Conservation (phyloP, 768 basidiomycete genomes). For the Lyophyllum decastes region DNA sequence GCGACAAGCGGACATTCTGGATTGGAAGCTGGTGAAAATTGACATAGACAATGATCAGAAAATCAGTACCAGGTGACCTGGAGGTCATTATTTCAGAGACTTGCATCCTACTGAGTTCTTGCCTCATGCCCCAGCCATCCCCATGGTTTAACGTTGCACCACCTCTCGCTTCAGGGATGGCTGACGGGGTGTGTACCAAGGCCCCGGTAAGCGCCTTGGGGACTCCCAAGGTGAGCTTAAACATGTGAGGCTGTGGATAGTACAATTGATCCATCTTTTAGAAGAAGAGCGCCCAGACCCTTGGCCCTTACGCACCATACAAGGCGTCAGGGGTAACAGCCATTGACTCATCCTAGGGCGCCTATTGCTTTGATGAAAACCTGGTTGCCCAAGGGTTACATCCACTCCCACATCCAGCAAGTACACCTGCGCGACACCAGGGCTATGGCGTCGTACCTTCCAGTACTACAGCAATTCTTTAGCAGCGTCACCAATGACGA, state of each 20-base stretch:
- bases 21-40: no score
- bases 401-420: neutral
- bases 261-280: neutral
- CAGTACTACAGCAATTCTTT: conserved; percentile 11
- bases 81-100: no score
- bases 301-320: neutral
- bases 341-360: neutral
- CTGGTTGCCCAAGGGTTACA: neutral
- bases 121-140: no score
- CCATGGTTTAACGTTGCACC: no score
- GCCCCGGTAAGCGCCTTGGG: no score
- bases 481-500: neutral
- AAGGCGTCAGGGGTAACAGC: neutral
- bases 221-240: neutral
- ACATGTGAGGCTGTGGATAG: no score
- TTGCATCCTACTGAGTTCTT: no score
- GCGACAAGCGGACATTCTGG: neutral
- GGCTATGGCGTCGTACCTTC: conserved; percentile 8
- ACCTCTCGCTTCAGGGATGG: no score
- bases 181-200: no score
- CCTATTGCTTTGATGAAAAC: neutral
- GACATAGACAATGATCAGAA: no score
- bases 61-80: neutral
- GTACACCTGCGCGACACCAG: neutral
- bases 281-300: neutral